Evolutionary conservation across 73 alveolate species (phyloP).

Genomic region (Paramecium bursaria): DNA sequence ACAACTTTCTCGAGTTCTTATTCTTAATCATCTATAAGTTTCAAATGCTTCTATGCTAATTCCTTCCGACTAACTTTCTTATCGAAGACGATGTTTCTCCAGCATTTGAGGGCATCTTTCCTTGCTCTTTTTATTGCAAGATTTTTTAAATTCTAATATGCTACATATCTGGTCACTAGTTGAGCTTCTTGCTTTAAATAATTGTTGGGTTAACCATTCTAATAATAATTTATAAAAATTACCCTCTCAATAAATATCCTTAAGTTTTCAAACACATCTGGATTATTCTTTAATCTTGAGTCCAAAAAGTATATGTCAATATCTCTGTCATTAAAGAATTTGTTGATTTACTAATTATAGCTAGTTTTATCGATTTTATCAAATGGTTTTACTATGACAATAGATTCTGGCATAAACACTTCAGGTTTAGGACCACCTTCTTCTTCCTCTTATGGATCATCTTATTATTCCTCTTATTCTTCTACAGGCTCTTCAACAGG

Average conservation of each 20-base stretch:
- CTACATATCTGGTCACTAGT: conserved; percentile 14
- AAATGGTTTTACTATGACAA: conserved; percentile 77
- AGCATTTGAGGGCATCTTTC: conserved; percentile 68
- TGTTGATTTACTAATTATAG: conserved; percentile 70
- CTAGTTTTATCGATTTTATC: conserved; percentile 73
- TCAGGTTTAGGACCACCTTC: conserved; percentile 80
- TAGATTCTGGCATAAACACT: conserved; percentile 77
- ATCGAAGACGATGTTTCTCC: conserved; percentile 80
- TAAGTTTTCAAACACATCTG: conserved; percentile 72
- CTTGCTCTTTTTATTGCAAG: conserved; percentile 51
- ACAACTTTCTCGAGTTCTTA: conserved; percentile 60
- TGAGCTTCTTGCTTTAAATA: conserved; percentile 34
- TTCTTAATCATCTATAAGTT: conserved; percentile 44
- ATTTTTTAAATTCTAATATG: conserved; percentile 4
- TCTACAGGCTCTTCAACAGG: conserved; percentile 68
- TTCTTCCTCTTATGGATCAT: conserved; percentile 72
- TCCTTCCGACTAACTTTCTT: conserved; percentile 78
- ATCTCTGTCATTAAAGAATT: conserved; percentile 67
- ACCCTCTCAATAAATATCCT: conserved; percentile 76
- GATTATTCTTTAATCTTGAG: conserved; percentile 68
- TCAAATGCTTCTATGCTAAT: conserved; percentile 36
- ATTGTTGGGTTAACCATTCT: conserved; percentile 69
- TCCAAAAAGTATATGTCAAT: conserved; percentile 67
- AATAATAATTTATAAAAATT: not conserved
- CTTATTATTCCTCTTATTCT: conserved; percentile 68